These are phyloP conservation scores for Starmerella floricola DNA, from an alignment of 805 yeast genomes.

Conservation along the genomic window DNA sequence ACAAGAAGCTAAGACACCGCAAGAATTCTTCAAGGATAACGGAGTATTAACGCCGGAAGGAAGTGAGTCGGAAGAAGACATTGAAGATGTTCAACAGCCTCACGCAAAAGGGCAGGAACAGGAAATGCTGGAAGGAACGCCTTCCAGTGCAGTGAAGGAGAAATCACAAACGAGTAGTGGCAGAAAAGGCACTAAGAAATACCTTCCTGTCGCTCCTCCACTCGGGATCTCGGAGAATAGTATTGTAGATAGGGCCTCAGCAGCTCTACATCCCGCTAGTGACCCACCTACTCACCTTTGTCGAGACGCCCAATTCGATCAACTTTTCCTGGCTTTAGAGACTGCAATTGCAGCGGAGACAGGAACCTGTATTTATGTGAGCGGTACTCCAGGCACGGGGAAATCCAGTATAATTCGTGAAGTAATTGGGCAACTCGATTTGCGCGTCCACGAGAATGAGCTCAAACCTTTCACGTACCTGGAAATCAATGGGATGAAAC, in stretches of 20 bases:
- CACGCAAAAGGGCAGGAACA: too few species aligned
- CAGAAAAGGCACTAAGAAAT: neutral
- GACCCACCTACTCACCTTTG: constrained; percentile 55
- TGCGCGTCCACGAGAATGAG: constrained; percentile 31
- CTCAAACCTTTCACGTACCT: constrained; percentile 50
- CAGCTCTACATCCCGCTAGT: constrained; percentile 16
- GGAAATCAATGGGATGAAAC: constrained; percentile 84
- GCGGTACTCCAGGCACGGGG: constrained; percentile 98
- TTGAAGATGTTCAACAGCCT: too few species aligned
- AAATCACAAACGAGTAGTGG: neutral
- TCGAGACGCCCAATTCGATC: constrained; percentile 69
- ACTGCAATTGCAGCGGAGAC: constrained; percentile 55
- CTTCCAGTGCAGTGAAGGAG: too few species aligned
- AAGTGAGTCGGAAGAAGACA: too few species aligned
- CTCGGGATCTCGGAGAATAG: neutral
- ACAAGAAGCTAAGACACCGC: too few species aligned
- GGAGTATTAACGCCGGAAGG: too few species aligned
- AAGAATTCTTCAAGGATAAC: too few species aligned
- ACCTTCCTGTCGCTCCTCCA: neutral
- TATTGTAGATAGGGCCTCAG: constrained; percentile 5
- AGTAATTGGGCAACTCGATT: constrained; percentile 57
- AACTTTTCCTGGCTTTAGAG: constrained; percentile 56
- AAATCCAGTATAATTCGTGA: constrained; percentile 89
- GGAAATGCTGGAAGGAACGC: too few species aligned
- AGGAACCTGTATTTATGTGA: constrained; percentile 78